Conservation (phyloP, 2,329 filamentous ascomycete species). For the Neurospora sp. region DNA sequence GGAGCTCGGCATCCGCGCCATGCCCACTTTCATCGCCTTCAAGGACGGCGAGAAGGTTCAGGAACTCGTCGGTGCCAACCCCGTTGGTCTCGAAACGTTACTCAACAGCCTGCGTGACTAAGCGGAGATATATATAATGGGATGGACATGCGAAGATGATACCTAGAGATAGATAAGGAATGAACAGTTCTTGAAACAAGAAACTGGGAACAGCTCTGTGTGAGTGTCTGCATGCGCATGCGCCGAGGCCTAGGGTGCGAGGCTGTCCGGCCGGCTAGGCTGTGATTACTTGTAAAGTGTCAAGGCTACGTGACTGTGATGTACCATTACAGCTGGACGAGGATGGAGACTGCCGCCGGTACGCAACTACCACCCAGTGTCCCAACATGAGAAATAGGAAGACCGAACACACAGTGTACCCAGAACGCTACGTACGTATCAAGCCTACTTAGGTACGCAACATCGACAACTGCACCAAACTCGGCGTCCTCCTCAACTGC, state of each 20-base stretch:
- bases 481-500: constrained; percentile 4
- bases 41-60: constrained; percentile 63
- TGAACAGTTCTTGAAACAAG: neutral
- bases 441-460: neutral
- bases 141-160: neutral
- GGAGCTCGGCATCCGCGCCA: constrained; percentile 73
- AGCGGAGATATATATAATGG: neutral
- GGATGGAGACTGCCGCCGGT: neutral
- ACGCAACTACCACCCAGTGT: neutral
- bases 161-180: neutral
- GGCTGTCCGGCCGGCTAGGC: neutral
- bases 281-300: neutral
- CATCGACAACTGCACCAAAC: neutral
- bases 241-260: neutral
- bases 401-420: neutral
- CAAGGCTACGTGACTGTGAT: neutral
- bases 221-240: neutral
- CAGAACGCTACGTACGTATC: neutral
- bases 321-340: neutral
- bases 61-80: constrained; percentile 74
- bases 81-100: constrained; percentile 44
- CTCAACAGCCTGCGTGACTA: neutral
- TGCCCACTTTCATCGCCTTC: constrained; percentile 87
- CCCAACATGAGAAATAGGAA: neutral
- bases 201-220: too few species aligned